These are phyloP conservation scores for Fusarium scirpi DNA, from an alignment of 2,329 filamentous ascomycete genomes.

Conservation along the genomic window DNA sequence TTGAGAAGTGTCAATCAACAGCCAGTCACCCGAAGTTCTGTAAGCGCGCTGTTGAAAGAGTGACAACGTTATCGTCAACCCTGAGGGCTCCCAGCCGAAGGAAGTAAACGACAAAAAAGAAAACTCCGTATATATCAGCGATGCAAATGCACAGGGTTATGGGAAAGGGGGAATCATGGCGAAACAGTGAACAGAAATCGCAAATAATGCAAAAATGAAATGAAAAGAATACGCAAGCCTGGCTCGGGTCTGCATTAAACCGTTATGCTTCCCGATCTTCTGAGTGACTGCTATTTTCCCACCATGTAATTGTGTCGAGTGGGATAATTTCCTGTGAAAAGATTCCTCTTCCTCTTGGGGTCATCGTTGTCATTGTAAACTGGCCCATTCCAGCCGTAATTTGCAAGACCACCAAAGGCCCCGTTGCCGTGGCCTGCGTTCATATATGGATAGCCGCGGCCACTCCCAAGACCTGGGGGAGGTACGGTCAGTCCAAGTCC, in stretches of 20 bases:
- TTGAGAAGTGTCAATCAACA: background rate
- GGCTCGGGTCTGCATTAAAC: background rate
- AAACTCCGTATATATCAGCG: conserved; percentile 23
- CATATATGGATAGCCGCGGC: conserved; percentile 44
- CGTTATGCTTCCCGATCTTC: background rate
- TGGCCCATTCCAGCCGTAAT: conserved; percentile 44
- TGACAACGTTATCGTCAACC: background rate
- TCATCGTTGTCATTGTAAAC: conserved; percentile 33
- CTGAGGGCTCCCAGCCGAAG: background rate
- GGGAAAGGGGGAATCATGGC: conserved; percentile 39
- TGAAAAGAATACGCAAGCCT: background rate
- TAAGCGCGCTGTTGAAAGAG: conserved; percentile 26
- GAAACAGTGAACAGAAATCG: background rate
- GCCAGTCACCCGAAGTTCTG: background rate
- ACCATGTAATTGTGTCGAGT: conserved; percentile 5
- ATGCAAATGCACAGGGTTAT: conserved; percentile 14
- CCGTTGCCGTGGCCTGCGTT: conserved; percentile 31
- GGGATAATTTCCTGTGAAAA: conserved; percentile 42
- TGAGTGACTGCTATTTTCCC: background rate
- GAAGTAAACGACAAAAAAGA: background rate
- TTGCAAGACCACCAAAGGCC: conserved; percentile 35
- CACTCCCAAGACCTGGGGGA: conserved; percentile 74
- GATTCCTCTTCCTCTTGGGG: conserved; percentile 30
- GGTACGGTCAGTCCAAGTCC: conserved; percentile 81
- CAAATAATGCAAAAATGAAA: background rate